Conservation (phyloP, 2,329 filamentous ascomycete genomes). For the Botrytis squamosa region DNA sequence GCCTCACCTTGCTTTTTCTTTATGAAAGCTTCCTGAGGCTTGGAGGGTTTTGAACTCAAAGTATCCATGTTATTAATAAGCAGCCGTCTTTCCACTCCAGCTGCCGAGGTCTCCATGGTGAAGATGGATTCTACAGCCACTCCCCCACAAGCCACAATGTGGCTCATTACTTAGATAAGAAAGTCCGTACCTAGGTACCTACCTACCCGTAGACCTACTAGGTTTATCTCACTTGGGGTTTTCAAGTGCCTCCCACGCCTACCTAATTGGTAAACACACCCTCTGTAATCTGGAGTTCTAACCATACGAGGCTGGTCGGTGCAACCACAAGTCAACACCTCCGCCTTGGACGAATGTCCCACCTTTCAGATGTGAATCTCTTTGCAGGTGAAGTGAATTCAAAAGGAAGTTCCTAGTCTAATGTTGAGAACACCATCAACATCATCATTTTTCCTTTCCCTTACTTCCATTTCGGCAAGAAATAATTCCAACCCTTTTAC, state of each 20-base stretch:
- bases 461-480: background rate
- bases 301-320: background rate
- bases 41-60: background rate
- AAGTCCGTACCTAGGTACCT: background rate
- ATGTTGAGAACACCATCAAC: constrained; percentile 18
- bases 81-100: no score
- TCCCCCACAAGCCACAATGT: background rate
- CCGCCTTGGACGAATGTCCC: background rate
- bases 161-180: background rate
- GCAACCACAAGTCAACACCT: background rate
- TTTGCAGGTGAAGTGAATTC: background rate
- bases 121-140: background rate
- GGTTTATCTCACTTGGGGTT: background rate
- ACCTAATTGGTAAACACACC: background rate
- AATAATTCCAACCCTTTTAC: background rate
- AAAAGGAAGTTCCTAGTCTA: background rate
- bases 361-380: background rate
- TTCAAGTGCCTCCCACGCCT: background rate
- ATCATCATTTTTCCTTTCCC: background rate
- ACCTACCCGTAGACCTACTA: background rate
- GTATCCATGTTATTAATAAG: background rate
- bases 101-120: no score
- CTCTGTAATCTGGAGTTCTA: background rate
- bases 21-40: background rate
- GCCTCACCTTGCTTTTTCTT: background rate